Conservation (phyloP, 495 filamentous ascomycete genomes). For the Thermothielavioides terrestris region DNA sequence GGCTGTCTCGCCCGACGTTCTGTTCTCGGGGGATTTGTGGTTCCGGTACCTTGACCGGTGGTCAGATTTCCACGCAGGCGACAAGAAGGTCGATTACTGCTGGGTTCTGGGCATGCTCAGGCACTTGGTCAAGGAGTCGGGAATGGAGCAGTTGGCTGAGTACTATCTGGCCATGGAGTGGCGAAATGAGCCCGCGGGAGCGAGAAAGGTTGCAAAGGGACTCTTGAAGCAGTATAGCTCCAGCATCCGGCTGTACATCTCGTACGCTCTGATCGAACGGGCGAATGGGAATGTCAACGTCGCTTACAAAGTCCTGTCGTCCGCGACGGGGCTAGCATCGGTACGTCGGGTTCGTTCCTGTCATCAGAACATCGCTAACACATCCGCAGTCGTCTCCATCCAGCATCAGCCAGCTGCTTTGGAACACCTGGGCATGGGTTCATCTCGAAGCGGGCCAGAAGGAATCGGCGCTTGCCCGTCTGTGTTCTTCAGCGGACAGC, state of each 20-base stretch:
- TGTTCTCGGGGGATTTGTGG: slow-evolving; percentile 31
- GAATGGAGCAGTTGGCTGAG: slow-evolving; percentile 51
- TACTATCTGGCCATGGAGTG: slow-evolving; percentile 66
- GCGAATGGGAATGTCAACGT: slow-evolving; percentile 44
- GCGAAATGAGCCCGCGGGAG: slow-evolving; percentile 44
- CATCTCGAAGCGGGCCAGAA: slow-evolving; percentile 43
- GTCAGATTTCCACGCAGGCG: background rate
- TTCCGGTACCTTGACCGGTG: slow-evolving; percentile 29
- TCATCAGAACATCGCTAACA: background rate
- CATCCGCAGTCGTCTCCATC: slow-evolving; percentile 16
- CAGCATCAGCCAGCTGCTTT: slow-evolving; percentile 48
- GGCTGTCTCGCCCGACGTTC: slow-evolving; percentile 26
- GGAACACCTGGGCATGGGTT: slow-evolving; percentile 67
- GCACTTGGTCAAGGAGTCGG: slow-evolving; percentile 38
- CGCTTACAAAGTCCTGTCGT: slow-evolving; percentile 57
- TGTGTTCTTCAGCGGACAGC: slow-evolving; percentile 23
- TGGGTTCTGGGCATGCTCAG: slow-evolving; percentile 51
- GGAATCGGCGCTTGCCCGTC: slow-evolving; percentile 19
- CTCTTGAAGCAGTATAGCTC: slow-evolving; percentile 59
- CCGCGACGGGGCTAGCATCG: slow-evolving; percentile 32
- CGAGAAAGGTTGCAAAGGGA: slow-evolving; percentile 62
- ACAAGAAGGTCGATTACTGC: slow-evolving; percentile 25
- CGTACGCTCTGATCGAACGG: slow-evolving; percentile 66
- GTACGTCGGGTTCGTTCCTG: background rate
- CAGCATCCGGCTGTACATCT: slow-evolving; percentile 64